Conservation (phyloP, 1,284 basidiomycete species). For the Ganoderma lucidum region DNA sequence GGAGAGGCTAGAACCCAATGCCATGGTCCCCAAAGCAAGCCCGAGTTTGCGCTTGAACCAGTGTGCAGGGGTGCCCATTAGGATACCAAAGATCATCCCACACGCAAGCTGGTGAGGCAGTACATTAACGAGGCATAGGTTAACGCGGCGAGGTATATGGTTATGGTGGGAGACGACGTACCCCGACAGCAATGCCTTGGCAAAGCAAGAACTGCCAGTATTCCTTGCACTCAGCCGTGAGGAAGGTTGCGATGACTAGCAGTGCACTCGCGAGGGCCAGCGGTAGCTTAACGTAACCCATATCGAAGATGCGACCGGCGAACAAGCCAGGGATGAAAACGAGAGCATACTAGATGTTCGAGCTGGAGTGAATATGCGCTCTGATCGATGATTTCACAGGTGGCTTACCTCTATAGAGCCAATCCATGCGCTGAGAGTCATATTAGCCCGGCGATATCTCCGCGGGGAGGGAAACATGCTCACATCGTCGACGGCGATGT, state of each 20-base stretch:
- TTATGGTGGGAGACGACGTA: slow-evolving; percentile 35
- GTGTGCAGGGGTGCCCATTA: slow-evolving; percentile 53
- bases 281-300: slow-evolving; percentile 55
- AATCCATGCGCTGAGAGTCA: slow-evolving; percentile 69
- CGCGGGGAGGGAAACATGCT: slow-evolving; percentile 30
- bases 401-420: slow-evolving; percentile 68
- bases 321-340: slow-evolving; percentile 57
- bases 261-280: slow-evolving; percentile 42
- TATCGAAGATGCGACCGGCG: slow-evolving; percentile 62
- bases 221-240: slow-evolving; percentile 55
- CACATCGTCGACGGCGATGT: slow-evolving; percentile 63
- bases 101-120: slow-evolving; percentile 36
- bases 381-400: neutral
- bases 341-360: slow-evolving; percentile 47
- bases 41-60: slow-evolving; percentile 55
- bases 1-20: slow-evolving; percentile 52
- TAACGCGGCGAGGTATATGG: neutral
- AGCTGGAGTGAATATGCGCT: slow-evolving; percentile 1
- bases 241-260: slow-evolving; percentile 54
- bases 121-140: neutral
- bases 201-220: slow-evolving; percentile 64
- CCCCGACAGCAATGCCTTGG: slow-evolving; percentile 56
- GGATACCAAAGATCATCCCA: slow-evolving; percentile 54
- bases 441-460: neutral
- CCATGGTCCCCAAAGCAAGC: slow-evolving; percentile 49